Conservation (phyloP, 2,329 filamentous ascomycete species). For the Coniochaeta sp. region DNA sequence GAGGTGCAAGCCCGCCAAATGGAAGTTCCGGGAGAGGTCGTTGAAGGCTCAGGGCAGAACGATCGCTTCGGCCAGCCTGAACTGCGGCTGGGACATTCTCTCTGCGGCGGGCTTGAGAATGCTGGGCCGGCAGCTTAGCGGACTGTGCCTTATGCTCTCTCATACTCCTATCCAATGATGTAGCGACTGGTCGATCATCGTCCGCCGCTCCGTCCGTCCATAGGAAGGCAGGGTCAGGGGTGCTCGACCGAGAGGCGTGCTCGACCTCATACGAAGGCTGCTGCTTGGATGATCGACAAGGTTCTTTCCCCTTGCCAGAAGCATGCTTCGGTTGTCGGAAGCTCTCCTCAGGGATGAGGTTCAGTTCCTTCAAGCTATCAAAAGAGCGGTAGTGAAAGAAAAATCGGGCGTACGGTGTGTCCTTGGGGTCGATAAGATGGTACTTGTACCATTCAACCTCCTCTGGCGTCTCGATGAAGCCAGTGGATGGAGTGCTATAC, state of each 20-base stretch:
- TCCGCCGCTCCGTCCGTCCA: background rate
- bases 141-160: slow-evolving; percentile 1
- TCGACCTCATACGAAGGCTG: background rate
- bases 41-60: slow-evolving; percentile 15
- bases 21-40: slow-evolving; percentile 22
- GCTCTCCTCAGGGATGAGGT: slow-evolving; percentile 29
- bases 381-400: slow-evolving; percentile 49
- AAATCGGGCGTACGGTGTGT: slow-evolving; percentile 45
- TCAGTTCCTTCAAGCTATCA: slow-evolving; percentile 38
- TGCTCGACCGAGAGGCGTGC: background rate
- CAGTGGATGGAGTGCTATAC: slow-evolving; percentile 41
- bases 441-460: slow-evolving; percentile 45
- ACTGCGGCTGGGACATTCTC: slow-evolving; percentile 5
- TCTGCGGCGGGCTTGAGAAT: background rate
- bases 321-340: slow-evolving; percentile 6
- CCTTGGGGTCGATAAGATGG: slow-evolving; percentile 40
- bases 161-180: background rate
- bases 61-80: background rate
- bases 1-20: slow-evolving; percentile 5
- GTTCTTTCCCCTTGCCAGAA: background rate
- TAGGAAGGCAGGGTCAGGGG: background rate
- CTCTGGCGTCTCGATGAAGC: slow-evolving; percentile 42
- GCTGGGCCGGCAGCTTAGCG: background rate
- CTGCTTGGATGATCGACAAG: background rate
- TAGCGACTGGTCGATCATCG: background rate